phyloP scores from a whole-genome alignment of 2,329 filamentous ascomycete species.

The Arthrinium puccinioides region DNA sequence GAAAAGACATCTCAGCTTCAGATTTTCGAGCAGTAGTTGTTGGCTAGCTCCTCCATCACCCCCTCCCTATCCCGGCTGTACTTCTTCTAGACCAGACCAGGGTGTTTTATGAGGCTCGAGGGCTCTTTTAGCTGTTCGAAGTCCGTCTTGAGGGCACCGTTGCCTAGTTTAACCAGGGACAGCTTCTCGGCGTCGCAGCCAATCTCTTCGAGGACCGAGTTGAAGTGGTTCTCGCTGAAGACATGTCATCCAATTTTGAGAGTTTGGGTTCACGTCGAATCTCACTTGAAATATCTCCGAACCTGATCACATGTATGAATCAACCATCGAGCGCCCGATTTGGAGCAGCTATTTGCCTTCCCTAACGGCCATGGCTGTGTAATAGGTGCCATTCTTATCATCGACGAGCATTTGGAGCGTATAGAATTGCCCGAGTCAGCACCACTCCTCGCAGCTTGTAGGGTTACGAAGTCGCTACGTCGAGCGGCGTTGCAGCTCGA shows the following conservation, averaged over 20 bases:
- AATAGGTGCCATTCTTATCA: constrained; percentile 6
- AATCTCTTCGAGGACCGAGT: constrained; percentile 53
- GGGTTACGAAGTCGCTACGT: too few species aligned
- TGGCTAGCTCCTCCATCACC: constrained; percentile 54
- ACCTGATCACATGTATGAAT: constrained; percentile 1
- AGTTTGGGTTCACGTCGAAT: background rate
- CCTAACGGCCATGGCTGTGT: constrained; percentile 11
- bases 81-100: constrained; percentile 32
- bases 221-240: constrained; percentile 50
- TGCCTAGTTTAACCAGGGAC: constrained; percentile 74
- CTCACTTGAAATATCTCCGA: constrained; percentile 50
- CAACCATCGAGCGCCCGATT: background rate
- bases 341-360: constrained; percentile 7
- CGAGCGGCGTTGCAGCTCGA: too few species aligned
- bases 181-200: constrained; percentile 70
- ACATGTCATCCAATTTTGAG: background rate
- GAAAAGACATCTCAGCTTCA: constrained; percentile 61
- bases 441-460: too few species aligned
- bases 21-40: constrained; percentile 71
- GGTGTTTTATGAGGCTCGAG: constrained; percentile 52
- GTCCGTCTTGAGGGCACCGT: constrained; percentile 63
- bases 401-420: constrained; percentile 11
- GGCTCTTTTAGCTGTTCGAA: constrained; percentile 71
- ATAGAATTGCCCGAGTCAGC: constrained; percentile 7
- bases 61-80: constrained; percentile 27